Conservation (phyloP, 164 flowering plant species). For the Magnolia changhungtana region DNA sequence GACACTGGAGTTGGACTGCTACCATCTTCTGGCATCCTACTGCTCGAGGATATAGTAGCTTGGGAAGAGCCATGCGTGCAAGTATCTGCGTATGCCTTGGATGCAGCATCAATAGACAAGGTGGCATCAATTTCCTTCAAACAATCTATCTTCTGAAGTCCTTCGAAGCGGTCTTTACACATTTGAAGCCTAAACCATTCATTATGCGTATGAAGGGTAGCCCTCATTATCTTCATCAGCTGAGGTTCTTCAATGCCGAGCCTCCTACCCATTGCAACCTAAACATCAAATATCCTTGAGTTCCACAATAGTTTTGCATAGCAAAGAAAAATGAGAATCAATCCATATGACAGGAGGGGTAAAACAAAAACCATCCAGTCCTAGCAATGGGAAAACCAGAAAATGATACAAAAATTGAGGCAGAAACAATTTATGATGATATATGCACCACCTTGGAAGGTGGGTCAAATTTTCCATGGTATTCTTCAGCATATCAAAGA, state of each 20-base stretch:
- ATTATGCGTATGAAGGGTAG: constrained; percentile 75
- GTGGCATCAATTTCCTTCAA: constrained; percentile 61
- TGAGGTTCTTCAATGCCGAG: constrained; percentile 94
- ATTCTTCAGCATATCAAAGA: no score
- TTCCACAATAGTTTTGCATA: background rate
- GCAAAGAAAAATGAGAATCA: background rate
- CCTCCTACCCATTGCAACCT: constrained; percentile 88
- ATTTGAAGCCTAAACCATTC: constrained; percentile 95
- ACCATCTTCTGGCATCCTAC: constrained; percentile 61
- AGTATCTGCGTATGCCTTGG: constrained; percentile 49
- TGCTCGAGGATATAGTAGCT: constrained; percentile 59
- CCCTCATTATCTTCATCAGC: constrained; percentile 89
- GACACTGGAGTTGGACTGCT: constrained; percentile 69
- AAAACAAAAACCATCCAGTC: background rate
- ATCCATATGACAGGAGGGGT: background rate
- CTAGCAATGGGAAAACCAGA: background rate
- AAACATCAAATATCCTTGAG: constrained; percentile 6
- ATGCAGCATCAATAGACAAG: constrained; percentile 37
- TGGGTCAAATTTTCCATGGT: background rate
- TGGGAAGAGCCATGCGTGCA: constrained; percentile 69
- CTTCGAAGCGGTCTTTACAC: constrained; percentile 93
- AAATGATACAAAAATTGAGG: background rate
- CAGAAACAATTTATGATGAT: background rate
- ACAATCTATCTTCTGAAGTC: constrained; percentile 67
- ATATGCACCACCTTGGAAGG: background rate